Base-by-base conservation (phyloP, 352 stramenopile species). In the Globisporangium abappressorium region DNA sequence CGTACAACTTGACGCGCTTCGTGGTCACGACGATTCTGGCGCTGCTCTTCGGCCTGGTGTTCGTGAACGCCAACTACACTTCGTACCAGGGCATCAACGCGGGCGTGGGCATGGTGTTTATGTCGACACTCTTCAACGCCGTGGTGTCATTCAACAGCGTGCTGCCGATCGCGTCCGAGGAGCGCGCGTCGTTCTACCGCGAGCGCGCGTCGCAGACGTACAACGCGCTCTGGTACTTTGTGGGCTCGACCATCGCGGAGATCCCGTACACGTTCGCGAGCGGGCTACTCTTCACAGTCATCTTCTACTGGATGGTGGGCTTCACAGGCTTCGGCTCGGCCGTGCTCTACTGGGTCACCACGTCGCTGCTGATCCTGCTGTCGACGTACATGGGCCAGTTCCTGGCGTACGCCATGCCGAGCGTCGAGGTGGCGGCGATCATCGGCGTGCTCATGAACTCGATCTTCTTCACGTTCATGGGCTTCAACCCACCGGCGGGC, bases 121-220 rank as follows among this genome's bases (percentile, higher is more conserved):
- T 28, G 22, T 33, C 51, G 4, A 57, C 51, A 1, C 22, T 28
- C 51, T 57, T 57, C 51, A 26, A 33, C 22, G 51, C 9, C 22
- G 9, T 57, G 4, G 20, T 57, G 9, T 14, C 51, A 4, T 26
- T 57, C 51, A 57, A 57, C 22, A 57, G 43, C 51, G 22, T 36
- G 24, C 24, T 36, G 12, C 78, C 87, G 5, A 70, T 96, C 7
- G 78, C 95, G 53, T 79, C 87, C 62, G 77, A 84, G 55, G 90
- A 98, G 60, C 81, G 93, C 38, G 86, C 86, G 49, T 83, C 90
- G 57, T 98, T 94, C 70, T 98, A 97, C 79, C 75, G 89, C 7
- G 91, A 98, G 67, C 87, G 92, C 47, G 78, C 84, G 30, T 82
- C 87, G 2, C 66, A 85, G 61, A 97, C 94, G 74, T 98, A 98